phyloP scores from a whole-genome alignment of 225 moss, liverwort and hornwort species.

The Pleurozium schreberi region DNA sequence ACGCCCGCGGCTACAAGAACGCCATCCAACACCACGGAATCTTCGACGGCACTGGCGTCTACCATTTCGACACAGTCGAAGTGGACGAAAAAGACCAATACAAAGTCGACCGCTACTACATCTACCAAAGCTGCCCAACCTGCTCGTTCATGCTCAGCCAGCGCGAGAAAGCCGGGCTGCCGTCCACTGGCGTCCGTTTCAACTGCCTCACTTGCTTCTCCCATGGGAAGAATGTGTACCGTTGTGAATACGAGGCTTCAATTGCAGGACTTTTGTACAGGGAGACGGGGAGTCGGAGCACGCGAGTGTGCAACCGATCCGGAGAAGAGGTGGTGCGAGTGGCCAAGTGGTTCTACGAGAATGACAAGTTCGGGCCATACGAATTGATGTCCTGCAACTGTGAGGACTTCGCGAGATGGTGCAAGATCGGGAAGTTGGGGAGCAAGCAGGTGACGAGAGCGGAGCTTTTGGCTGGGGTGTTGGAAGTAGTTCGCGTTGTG shows the following conservation, averaged over 20 bases:
- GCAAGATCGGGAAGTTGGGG: background rate
- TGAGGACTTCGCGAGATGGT: background rate
- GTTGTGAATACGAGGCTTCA: background rate
- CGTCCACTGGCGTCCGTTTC: background rate
- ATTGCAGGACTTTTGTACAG: accelerated
- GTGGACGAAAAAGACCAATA: too few relatives aligned
- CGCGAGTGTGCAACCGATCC: background rate
- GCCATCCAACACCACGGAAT: background rate
- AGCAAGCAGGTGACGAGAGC: background rate
- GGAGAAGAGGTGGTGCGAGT: background rate
- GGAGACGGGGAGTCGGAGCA: background rate
- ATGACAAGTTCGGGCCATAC: background rate
- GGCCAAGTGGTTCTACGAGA: background rate
- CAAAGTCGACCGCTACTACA: background rate
- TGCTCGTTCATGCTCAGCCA: background rate
- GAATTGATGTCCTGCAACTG: background rate
- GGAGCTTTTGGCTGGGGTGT: background rate
- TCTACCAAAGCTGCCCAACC: background rate
- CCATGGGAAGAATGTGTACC: background rate
- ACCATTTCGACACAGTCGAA: background rate
- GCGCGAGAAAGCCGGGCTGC: background rate
- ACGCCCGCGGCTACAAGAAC: background rate
- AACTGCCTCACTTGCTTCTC: background rate
- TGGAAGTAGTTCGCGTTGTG: background rate
- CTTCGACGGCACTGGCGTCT: background rate